Evolutionary conservation across 164 flowering plant species (phyloP), one percentile per base, ranked within the genome.

Genomic region (Dillenia suffruticosa): DNA sequence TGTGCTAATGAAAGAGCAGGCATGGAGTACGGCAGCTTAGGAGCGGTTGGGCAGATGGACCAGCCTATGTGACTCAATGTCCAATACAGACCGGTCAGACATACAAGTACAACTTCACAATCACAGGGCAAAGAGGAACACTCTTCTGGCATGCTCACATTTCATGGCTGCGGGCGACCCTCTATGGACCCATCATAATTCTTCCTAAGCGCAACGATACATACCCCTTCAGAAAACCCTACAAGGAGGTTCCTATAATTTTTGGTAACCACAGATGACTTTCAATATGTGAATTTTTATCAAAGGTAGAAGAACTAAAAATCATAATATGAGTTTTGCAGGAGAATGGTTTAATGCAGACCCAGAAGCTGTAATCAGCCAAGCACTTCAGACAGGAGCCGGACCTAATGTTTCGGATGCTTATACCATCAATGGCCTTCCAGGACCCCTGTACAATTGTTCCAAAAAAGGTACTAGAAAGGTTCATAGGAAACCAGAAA

Each of bases 311-410:
- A 19, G 22, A 1, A 19, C 22, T 19, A 1, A 19, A 19, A 19
- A 19, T 19, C 22, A 19, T 19, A 19, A 19, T 19, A 19, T 19
- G 22, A 19, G 22, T 10, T 54, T 43, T 71, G 50, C 68, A 87
- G 92, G 92, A 11, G 93, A 87, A 50, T 87, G 95, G 91, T 88
- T 71, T 64, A 88, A 86, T 14, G 81, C 67, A 12, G 91, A 86
- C 67, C 51, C 85, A 19, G 91, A 84, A 66, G 79, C 84, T 0
- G 68, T 89, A 4, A 81, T 86, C 22, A 77, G 10, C 58, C 90
- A 83, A 58, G 89, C 91, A 15, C 51, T 81, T 48, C 81, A 73
- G 50, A 79, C 86, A 0, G 95, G 95, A 40, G 86, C 73, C 0
- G 83, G 76, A 10, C 91, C 95, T 4, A 85, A 84, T 69, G 78